Conservation (phyloP, 768 basidiomycete genomes). For the Phanerodontia chrysosporium region DNA sequence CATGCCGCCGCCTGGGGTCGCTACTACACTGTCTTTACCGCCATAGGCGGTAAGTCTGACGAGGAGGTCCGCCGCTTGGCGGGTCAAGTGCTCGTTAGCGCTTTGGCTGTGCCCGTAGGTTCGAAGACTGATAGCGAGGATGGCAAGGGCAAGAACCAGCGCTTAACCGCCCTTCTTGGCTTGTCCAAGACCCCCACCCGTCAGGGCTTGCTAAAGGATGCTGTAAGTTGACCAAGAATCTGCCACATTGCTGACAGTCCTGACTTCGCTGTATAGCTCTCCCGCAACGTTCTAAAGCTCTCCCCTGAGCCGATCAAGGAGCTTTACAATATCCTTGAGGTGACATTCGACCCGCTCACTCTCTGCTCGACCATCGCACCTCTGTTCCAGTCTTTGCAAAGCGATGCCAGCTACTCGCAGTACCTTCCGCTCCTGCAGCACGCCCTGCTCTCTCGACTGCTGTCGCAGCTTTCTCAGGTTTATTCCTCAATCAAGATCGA, state of each 20-base stretch:
- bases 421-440: slow-evolving; percentile 90
- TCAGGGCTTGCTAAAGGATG: slow-evolving; percentile 80
- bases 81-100: slow-evolving; percentile 87
- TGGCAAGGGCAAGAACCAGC: slow-evolving; percentile 62
- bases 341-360: slow-evolving; percentile 87
- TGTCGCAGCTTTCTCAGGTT: slow-evolving; percentile 88
- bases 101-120: slow-evolving; percentile 89
- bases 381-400: slow-evolving; percentile 57
- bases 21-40: slow-evolving; percentile 71
- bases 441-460: slow-evolving; percentile 85
- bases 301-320: slow-evolving; percentile 68
- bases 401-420: slow-evolving; percentile 60
- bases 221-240: slow-evolving; percentile 48
- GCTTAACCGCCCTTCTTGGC: slow-evolving; percentile 82
- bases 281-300: slow-evolving; percentile 78
- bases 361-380: slow-evolving; percentile 78
- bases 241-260: not conserved
- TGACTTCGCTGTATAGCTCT: slow-evolving; percentile 45
- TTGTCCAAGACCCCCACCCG: slow-evolving; percentile 82
- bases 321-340: slow-evolving; percentile 86
- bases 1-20: slow-evolving; percentile 95
- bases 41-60: slow-evolving; percentile 68
- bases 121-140: slow-evolving; percentile 44
- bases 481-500: slow-evolving; percentile 83
- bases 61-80: slow-evolving; percentile 80